These are phyloP conservation scores for Neoconidiobolus thromboides DNA, from an alignment of 371 early-diverging fungal species.

Conservation along the genomic window DNA sequence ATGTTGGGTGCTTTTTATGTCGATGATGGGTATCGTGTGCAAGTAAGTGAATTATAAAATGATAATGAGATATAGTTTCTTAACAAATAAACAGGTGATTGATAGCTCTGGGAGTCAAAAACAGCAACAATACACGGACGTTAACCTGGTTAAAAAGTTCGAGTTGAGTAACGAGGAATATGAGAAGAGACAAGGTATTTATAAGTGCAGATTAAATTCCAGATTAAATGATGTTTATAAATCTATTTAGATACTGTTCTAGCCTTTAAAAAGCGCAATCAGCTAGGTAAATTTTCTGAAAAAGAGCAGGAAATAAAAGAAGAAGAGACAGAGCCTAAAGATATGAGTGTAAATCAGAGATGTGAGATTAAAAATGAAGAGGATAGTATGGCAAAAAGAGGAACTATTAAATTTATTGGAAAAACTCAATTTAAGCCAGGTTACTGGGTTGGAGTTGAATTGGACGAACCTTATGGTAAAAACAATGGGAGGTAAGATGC, in stretches of 20 bases:
- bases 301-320: constrained; percentile 18
- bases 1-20: constrained; percentile 80
- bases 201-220: background rate
- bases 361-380: constrained; percentile 50
- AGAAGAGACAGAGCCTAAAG: constrained; percentile 25
- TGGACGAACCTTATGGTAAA: constrained; percentile 91
- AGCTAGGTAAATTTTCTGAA: constrained; percentile 61
- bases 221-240: background rate
- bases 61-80: background rate
- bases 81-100: constrained; percentile 1
- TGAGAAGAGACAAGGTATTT: constrained; percentile 35
- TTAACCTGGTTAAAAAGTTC: constrained; percentile 76
- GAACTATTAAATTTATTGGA: constrained; percentile 66
- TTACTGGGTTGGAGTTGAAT: constrained; percentile 89
- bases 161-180: constrained; percentile 79
- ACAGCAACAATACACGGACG: constrained; percentile 62
- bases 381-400: constrained; percentile 36
- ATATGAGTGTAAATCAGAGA: constrained; percentile 57
- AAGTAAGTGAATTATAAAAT: background rate
- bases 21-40: constrained; percentile 29
- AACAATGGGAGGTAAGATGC: constrained; percentile 58
- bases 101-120: constrained; percentile 41
- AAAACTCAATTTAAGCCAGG: constrained; percentile 42
- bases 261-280: constrained; percentile 73
- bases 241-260: constrained; percentile 50